Evolutionary conservation across 441 rosid species (phyloP).

Genomic region (Capsella rubella): DNA sequence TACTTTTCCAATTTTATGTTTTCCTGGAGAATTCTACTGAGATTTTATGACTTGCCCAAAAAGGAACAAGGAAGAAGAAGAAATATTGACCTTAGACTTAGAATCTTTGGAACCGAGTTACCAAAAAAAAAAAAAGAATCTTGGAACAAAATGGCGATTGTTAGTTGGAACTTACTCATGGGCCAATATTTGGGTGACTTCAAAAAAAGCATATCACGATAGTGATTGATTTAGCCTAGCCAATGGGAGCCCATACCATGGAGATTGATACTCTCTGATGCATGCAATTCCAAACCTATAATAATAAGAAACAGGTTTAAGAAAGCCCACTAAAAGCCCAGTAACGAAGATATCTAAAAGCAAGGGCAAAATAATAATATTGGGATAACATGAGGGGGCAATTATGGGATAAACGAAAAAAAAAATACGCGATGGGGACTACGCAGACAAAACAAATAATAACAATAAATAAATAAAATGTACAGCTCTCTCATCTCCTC

Average conservation of each 20-base stretch:
- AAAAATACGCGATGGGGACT: background rate
- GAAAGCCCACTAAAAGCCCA: constrained; percentile 1
- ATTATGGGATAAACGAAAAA: background rate
- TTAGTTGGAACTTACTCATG: constrained; percentile 6
- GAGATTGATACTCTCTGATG: background rate
- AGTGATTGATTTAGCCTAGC: background rate
- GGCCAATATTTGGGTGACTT: constrained; percentile 7
- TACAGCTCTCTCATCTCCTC: constrained; percentile 28
- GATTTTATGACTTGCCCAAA: background rate
- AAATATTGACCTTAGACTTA: too few species aligned
- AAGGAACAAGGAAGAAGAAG: background rate
- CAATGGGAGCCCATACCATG: background rate
- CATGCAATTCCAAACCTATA: background rate
- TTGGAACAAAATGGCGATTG: background rate
- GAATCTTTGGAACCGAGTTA: background rate
- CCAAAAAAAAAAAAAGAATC: background rate
- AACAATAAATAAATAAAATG: background rate
- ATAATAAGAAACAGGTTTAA: too few species aligned
- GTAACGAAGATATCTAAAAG: background rate
- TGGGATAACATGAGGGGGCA: background rate
- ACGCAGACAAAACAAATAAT: background rate
- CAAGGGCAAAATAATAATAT: background rate
- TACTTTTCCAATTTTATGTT: background rate
- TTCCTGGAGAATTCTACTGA: background rate
- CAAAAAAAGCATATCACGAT: background rate